phyloP scores from a whole-genome alignment of 805 yeast genomes.

The Cyberlindnera mycetangii region DNA sequence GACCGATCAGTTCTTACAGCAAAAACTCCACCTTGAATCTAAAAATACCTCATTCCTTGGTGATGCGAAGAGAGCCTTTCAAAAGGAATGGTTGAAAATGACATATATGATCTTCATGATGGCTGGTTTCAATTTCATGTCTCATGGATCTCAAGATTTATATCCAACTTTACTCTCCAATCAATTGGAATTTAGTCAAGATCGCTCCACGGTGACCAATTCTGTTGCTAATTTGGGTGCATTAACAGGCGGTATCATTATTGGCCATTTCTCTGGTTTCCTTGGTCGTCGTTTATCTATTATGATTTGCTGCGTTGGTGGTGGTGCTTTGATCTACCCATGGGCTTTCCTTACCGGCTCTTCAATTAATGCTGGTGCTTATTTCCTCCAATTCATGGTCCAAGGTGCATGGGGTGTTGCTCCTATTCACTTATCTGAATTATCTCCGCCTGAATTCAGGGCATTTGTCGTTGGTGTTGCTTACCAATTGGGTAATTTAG shows the following conservation, averaged over 20 bases:
- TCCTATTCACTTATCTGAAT: constrained; percentile 59
- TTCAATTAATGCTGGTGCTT: constrained; percentile 58
- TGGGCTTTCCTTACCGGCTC: constrained; percentile 21
- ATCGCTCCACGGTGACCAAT: constrained; percentile 53
- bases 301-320: constrained; percentile 48
- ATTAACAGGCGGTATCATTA: constrained; percentile 49
- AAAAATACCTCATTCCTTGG: constrained; percentile 33
- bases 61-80: constrained; percentile 34
- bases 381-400: constrained; percentile 60
- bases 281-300: constrained; percentile 55
- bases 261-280: constrained; percentile 55
- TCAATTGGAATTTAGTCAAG: constrained; percentile 40
- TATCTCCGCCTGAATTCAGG: constrained; percentile 61
- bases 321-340: constrained; percentile 64
- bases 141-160: constrained; percentile 65
- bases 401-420: constrained; percentile 72
- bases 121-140: constrained; percentile 62
- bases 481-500: constrained; percentile 68
- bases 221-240: constrained; percentile 62
- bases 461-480: constrained; percentile 62
- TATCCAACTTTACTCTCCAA: constrained; percentile 52
- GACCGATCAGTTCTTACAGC: constrained; percentile 48
- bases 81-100: constrained; percentile 3
- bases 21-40: constrained; percentile 35
- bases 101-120: constrained; percentile 54